phyloP scores from a whole-genome alignment of 2,329 filamentous ascomycete species.

The Lasiodiplodia citricola region DNA sequence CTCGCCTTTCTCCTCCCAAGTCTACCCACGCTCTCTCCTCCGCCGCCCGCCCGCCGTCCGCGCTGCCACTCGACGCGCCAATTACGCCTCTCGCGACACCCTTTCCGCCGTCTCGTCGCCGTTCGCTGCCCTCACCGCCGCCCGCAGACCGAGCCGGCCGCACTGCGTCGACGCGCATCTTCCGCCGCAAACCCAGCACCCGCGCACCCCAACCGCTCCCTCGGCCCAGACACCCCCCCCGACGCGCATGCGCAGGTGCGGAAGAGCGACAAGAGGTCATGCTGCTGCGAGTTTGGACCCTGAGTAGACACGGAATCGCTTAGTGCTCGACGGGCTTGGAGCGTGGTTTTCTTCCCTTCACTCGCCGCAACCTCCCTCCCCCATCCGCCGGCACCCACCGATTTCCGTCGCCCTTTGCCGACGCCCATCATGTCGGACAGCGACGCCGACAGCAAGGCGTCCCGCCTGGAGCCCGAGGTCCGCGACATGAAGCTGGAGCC shows the following conservation, averaged over 20 bases:
- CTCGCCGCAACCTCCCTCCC: conserved; percentile 34
- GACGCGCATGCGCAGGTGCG: conserved; percentile 14
- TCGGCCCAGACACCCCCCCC: neutral
- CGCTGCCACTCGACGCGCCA: conserved; percentile 2
- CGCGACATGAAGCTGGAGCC: conserved; percentile 54
- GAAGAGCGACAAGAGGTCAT: conserved; percentile 15
- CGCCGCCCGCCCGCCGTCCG: conserved; percentile 3
- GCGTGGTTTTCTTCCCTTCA: conserved; percentile 30
- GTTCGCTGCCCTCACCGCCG: conserved; percentile 5
- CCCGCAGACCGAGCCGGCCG: conserved; percentile 17
- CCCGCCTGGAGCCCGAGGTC: conserved; percentile 50
- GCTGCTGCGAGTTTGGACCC: conserved; percentile 15
- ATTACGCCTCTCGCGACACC: conserved; percentile 10
- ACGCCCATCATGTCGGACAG: conserved; percentile 45
- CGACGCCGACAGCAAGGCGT: conserved; percentile 41
- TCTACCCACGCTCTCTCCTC: conserved; percentile 20
- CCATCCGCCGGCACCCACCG: conserved; percentile 29
- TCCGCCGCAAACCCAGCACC: conserved; percentile 10
- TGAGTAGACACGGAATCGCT: conserved; percentile 34
- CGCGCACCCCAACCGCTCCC: neutral
- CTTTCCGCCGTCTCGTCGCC: neutral
- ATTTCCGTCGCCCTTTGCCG: conserved; percentile 13
- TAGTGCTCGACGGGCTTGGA: conserved; percentile 31
- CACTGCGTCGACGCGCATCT: conserved; percentile 14
- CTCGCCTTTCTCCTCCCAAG: conserved; percentile 15